Evolutionary conservation across 1,284 basidiomycete genomes (phyloP).

Genomic region (Hortiboletus rubellus): DNA sequence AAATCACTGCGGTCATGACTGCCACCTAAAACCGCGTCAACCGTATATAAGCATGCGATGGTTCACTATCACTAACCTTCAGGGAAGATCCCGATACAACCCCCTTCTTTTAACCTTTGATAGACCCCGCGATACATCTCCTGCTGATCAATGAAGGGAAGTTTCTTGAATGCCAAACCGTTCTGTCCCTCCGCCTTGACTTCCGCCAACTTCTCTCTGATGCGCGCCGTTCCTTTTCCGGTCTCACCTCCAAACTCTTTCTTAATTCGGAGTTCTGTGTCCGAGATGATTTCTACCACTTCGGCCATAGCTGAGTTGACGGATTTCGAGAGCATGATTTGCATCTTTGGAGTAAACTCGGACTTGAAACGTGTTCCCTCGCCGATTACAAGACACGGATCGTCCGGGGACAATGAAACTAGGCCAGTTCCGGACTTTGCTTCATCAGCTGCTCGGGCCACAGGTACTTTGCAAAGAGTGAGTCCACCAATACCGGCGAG

Average conservation of each 20-base stretch:
- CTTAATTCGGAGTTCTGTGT: slow-evolving; percentile 84
- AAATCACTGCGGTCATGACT: slow-evolving; percentile 96
- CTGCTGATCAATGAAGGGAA: slow-evolving; percentile 89
- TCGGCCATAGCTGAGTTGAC: slow-evolving; percentile 80
- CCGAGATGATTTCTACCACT: slow-evolving; percentile 87
- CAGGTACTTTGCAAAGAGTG: slow-evolving; percentile 67
- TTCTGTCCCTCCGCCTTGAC: slow-evolving; percentile 50
- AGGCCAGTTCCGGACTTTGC: slow-evolving; percentile 79
- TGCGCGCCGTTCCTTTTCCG: slow-evolving; percentile 71
- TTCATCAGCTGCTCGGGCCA: slow-evolving; percentile 88
- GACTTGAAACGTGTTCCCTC: slow-evolving; percentile 77
- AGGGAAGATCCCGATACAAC: slow-evolving; percentile 94
- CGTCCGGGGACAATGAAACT: slow-evolving; percentile 71
- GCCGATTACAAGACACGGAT: slow-evolving; percentile 80
- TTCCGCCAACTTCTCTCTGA: slow-evolving; percentile 68
- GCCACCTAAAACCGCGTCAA: slow-evolving; percentile 61
- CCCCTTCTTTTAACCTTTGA: slow-evolving; percentile 81
- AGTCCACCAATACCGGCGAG: slow-evolving; percentile 9
- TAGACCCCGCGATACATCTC: slow-evolving; percentile 97
- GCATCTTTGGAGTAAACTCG: slow-evolving; percentile 80
- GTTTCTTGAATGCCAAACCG: slow-evolving; percentile 73
- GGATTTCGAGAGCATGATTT: slow-evolving; percentile 87
- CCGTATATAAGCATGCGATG: neutral
- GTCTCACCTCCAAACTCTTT: slow-evolving; percentile 86
- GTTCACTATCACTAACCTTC: slow-evolving; percentile 62